phyloP scores from a whole-genome alignment of 371 early-diverging fungal genomes.

The Apophysomyces elegans region DNA sequence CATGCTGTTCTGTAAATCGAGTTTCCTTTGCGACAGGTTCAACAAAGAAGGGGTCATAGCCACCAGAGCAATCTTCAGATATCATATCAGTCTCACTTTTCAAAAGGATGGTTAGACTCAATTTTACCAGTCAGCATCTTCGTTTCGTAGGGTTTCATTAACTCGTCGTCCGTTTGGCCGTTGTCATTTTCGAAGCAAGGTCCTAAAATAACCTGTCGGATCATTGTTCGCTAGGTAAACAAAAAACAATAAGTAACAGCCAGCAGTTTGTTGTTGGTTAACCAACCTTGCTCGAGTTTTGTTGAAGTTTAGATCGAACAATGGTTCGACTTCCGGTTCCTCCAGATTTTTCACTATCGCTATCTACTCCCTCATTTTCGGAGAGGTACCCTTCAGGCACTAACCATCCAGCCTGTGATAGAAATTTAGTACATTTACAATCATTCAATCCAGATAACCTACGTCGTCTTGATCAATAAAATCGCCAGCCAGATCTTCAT shows the following conservation, averaged over 20 bases:
- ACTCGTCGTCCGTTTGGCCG: conserved; percentile 25
- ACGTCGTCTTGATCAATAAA: conserved; percentile 51
- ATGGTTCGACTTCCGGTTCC: conserved; percentile 14
- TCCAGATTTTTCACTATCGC: conserved; percentile 37
- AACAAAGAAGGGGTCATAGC: conserved; percentile 38
- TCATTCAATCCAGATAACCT: conserved; percentile 1
- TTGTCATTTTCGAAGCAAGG: conserved; percentile 52
- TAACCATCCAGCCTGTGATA: conserved; percentile 60
- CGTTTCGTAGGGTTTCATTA: conserved; percentile 27
- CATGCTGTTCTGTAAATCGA: conserved; percentile 37
- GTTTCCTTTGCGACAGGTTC: conserved; percentile 12
- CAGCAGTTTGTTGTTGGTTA: background rate
- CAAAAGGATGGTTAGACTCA: conserved; percentile 3
- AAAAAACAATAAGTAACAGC: background rate
- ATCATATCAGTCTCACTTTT: background rate
- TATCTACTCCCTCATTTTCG: conserved; percentile 74
- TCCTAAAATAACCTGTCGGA: conserved; percentile 55
- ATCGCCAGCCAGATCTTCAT: conserved; percentile 52
- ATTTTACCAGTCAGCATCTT: conserved; percentile 28
- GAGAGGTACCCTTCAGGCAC: conserved; percentile 84
- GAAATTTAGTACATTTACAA: background rate
- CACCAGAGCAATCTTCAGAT: conserved; percentile 20
- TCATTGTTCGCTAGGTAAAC: conserved; percentile 17
- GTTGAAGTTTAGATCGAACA: conserved; percentile 16
- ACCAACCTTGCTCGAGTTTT: conserved; percentile 19